A percentile compares a stretch with the other conserved stretches of the same genome.
These are phyloP conservation scores for Pecoramyces ruminantium DNA, from an alignment of 192 early-diverging fungal genomes.

Conservation along the genomic window DNA sequence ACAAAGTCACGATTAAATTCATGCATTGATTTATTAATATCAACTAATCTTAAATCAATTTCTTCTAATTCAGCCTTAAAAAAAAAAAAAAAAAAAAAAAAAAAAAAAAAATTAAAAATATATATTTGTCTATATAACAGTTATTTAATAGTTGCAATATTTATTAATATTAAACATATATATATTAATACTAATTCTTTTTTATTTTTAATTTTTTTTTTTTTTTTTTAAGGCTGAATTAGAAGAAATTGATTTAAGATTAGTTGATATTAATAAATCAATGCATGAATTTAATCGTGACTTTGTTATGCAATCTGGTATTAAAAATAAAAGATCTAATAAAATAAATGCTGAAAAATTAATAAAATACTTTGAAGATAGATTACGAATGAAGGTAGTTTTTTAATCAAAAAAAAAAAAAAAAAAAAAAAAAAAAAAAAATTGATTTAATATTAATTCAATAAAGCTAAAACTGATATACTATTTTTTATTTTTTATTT, in stretches of 20 bases:
- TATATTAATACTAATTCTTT: too few relatives aligned
- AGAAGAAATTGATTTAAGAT: conserved; percentile 37
- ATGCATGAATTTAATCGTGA: conserved; percentile 40
- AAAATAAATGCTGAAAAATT: conserved; percentile 37
- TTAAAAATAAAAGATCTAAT: conserved; percentile 15
- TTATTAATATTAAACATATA: too few relatives aligned
- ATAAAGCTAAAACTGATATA: too few relatives aligned
- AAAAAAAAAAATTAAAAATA: too few relatives aligned
- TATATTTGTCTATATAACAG: too few relatives aligned
- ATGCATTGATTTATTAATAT: conserved; percentile 34
- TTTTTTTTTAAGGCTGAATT: conserved; percentile 22
- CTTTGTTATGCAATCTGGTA: conserved; percentile 25
- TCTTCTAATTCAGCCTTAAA: conserved; percentile 37
- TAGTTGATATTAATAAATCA: conserved; percentile 29
- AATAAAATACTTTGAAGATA: conserved; percentile 36
- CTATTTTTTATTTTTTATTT: too few relatives aligned
- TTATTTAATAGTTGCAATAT: too few relatives aligned
- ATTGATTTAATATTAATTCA: too few relatives aligned
- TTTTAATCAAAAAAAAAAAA: too few relatives aligned
- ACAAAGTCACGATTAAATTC: conserved; percentile 42
- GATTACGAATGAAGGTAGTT: conserved; percentile 26
- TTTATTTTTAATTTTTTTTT: neutral
- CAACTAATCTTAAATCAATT: conserved; percentile 27
- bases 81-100: neutral
- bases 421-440: too few relatives aligned